Evolutionary conservation across 2,329 filamentous ascomycete genomes (phyloP).

Genomic region (Phyllosticta citribraziliensis): DNA sequence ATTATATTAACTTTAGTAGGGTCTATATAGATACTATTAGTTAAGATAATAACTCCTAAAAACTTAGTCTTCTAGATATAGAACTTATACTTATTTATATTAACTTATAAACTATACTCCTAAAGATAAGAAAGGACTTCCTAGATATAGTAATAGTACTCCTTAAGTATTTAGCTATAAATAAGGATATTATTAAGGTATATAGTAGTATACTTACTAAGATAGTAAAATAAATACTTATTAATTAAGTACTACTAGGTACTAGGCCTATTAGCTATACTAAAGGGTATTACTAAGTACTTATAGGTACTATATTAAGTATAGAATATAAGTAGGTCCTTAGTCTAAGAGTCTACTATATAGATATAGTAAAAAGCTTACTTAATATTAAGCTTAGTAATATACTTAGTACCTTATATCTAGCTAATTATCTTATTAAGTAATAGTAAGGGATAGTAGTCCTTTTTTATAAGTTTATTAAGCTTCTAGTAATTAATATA

Average conservation of each 20-base stretch:
- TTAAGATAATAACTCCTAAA: slow-evolving; percentile 12
- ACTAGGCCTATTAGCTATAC: slow-evolving; percentile 10
- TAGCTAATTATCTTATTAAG: slow-evolving; percentile 10
- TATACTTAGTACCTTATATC: slow-evolving; percentile 9
- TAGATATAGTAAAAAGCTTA: slow-evolving; percentile 10
- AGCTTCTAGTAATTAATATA: slow-evolving; percentile 12
- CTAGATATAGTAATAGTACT: slow-evolving; percentile 10
- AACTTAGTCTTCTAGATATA: slow-evolving; percentile 6
- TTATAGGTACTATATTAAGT: slow-evolving; percentile 11
- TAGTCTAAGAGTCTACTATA: slow-evolving; percentile 9
- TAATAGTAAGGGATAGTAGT: slow-evolving; percentile 7
- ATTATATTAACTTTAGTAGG: slow-evolving; percentile 9
- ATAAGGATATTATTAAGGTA: slow-evolving; percentile 16
- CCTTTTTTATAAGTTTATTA: slow-evolving; percentile 12
- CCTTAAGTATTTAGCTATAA: slow-evolving; percentile 2
- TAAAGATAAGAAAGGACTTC: slow-evolving; percentile 5
- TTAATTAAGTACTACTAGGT: slow-evolving; percentile 14
- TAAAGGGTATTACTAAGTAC: slow-evolving; percentile 14
- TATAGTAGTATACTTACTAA: slow-evolving; percentile 12
- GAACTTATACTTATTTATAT: slow-evolving; percentile 12
- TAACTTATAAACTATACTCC: slow-evolving; percentile 1
- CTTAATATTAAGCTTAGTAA: slow-evolving; percentile 13
- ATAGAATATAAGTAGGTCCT: slow-evolving; percentile 10
- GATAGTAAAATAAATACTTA: slow-evolving; percentile 7
- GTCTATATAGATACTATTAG: slow-evolving; percentile 5